These are phyloP conservation scores for Punctularia strigosozonata DNA, from an alignment of 768 basidiomycete species.

Conservation along the genomic window DNA sequence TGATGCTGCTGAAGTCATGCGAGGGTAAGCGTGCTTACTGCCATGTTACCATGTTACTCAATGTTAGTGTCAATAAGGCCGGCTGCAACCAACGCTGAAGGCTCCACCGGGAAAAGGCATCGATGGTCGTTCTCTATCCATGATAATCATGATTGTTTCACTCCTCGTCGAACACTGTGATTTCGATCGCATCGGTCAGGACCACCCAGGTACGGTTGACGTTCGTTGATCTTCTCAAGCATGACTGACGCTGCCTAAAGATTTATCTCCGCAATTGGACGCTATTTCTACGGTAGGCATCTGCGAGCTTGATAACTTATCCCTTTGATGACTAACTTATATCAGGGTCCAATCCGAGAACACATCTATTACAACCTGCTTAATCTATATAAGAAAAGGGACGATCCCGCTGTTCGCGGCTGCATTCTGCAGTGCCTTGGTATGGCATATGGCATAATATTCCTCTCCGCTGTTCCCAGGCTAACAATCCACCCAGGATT, in stretches of 20 bases:
- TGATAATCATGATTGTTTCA: conserved; percentile 77
- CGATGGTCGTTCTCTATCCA: conserved; percentile 44
- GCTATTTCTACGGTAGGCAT: conserved; percentile 7
- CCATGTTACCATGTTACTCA: no score
- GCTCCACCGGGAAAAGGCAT: no score
- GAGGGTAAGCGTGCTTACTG: conserved; percentile 54
- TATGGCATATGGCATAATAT: conserved; percentile 19
- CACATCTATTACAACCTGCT: conserved; percentile 70
- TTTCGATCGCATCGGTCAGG: conserved; percentile 64
- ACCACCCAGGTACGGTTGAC: conserved; percentile 51
- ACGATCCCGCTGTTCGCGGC: conserved; percentile 45
- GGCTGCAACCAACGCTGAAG: no score
- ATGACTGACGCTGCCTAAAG: not conserved
- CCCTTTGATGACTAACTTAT: not conserved
- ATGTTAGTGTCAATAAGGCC: no score
- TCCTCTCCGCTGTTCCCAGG: not conserved
- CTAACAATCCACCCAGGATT: conserved; percentile 43
- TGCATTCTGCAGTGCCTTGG: conserved; percentile 81
- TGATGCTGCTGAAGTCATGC: conserved; percentile 77
- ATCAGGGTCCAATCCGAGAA: conserved; percentile 63
- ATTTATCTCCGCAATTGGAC: conserved; percentile 8
- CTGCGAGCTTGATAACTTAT: conserved; percentile 2
- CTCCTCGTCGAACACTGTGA: conserved; percentile 83
- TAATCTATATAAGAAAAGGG: conserved; percentile 57
- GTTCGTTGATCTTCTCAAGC: not conserved